phyloP scores from a whole-genome alignment of 805 yeast species.

The Candida tibetensis region DNA sequence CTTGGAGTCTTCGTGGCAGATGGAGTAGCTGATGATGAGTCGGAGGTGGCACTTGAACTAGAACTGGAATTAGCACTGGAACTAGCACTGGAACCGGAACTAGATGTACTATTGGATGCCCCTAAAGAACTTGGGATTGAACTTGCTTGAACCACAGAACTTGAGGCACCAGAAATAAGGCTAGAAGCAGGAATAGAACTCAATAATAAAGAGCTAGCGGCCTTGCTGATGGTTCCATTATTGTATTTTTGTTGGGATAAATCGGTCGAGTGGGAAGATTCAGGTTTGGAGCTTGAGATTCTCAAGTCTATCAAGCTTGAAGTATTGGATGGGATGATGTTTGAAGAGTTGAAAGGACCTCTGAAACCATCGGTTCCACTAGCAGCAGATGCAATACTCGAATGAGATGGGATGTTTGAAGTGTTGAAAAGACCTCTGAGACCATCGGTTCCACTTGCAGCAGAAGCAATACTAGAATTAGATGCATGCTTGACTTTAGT shows the following conservation, averaged over 20 bases:
- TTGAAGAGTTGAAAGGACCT: not conserved
- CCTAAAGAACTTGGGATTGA: constrained; percentile 2
- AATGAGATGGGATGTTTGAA: no score
- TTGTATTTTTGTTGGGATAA: not conserved
- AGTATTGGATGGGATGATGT: no score
- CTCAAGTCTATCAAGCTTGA: constrained; percentile 9
- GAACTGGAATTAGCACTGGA: not conserved
- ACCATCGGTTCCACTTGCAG: not conserved
- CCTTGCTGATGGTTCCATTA: not conserved
- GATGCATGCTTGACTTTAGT: not conserved
- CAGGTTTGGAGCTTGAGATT: not conserved
- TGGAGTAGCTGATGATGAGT: constrained; percentile 1
- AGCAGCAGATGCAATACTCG: no score
- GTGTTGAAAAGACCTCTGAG: not conserved
- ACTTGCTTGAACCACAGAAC: constrained; percentile 2
- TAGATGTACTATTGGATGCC: not conserved
- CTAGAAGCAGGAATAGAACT: not conserved
- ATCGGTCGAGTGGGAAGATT: not conserved
- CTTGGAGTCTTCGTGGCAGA: not conserved
- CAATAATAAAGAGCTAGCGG: not conserved
- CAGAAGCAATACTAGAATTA: not conserved
- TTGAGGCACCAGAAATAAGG: constrained; percentile 1
- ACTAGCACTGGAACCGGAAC: not conserved
- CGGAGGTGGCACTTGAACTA: not conserved
- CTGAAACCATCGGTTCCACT: constrained; percentile 2